Evolutionary conservation across 768 basidiomycete genomes (phyloP).

Genomic region (Lactarius sp.): DNA sequence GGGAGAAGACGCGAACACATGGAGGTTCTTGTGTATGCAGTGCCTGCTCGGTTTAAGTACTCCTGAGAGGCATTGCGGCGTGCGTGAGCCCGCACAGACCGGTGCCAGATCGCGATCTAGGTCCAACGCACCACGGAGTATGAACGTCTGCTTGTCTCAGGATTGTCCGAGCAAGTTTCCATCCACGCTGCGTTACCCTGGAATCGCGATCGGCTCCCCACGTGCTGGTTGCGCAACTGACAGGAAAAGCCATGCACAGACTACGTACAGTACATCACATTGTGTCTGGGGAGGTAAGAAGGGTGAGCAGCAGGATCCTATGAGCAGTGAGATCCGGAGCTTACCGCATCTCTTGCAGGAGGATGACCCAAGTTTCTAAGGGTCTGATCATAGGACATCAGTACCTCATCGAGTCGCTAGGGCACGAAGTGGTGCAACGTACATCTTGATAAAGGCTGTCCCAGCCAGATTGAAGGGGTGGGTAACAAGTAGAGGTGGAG

Average conservation of each 20-base stretch:
- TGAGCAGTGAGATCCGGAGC: background rate
- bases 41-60: slow-evolving; percentile 9
- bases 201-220: background rate
- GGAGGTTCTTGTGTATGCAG: slow-evolving; percentile 16
- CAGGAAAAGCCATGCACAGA: background rate
- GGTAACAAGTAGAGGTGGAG: slow-evolving; percentile 8
- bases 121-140: slow-evolving; percentile 12
- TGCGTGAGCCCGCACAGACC: background rate
- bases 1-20: slow-evolving; percentile 19
- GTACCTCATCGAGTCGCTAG: no score
- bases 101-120: background rate
- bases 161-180: slow-evolving; percentile 16
- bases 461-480: slow-evolving; percentile 15
- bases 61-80: background rate
- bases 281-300: background rate
- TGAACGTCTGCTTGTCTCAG: background rate
- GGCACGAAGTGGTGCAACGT: background rate
- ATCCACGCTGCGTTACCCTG: slow-evolving; percentile 19
- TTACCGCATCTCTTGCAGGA: slow-evolving; percentile 7
- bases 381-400: slow-evolving; percentile 9
- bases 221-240: background rate
- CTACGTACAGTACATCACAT: slow-evolving; percentile 12
- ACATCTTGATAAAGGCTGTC: slow-evolving; percentile 18
- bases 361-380: slow-evolving; percentile 11
- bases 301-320: background rate